Base-by-base conservation (phyloP, 1,139 yeast species). In the Entelexis paramagnoliae region DNA sequence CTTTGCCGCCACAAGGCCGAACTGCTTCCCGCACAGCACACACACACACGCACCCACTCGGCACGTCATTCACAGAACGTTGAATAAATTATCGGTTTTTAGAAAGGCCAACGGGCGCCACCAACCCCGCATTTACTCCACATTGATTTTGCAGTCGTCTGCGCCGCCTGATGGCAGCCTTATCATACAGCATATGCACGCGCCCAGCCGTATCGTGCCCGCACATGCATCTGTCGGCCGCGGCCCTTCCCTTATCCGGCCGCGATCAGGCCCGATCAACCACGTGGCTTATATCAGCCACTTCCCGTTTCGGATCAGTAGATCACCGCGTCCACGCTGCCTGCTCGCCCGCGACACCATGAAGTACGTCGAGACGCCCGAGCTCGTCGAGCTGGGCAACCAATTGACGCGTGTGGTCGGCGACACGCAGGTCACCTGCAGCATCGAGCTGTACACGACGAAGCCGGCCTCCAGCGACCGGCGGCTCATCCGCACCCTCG, bases 401-500 rank as follows among this genome's bases (percentile, higher is more conserved):
- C 84, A 85, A 53, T 78, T 91, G 54, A 83, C 57, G 8, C 54
- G 58, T n/a, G 49, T 45, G 60, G 83, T 95, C 4, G 80, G 81
- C 13, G 98, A 93, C 63, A 81, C 89, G 65, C 86, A 82, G 62
- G 77, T 91, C 32, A 79, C 80, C 51, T 97, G 97, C n/a, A 91
- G 95, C 22, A 83, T 96, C 64, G 99, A 91, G 64, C 73, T 91
- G 46, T 91, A 87, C 65, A 86, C 97, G 1, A 91, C 98, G 1
- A 91, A 91, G 64, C 89, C 96, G 1, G 87, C 89, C 36, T 87
- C 91, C 1, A 76, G 91, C 1, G 99, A 91, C 66, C 76, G 88
- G 61, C 89, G 89, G 66, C 74, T 91, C 34, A 87, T 84, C 71
- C 86, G 87, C 66, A 80, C 91, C 0, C 80, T 91, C 49, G 97